These are phyloP conservation scores for Flammula alnicola DNA, from an alignment of 1,284 basidiomycete species.

Conservation along the genomic window DNA sequence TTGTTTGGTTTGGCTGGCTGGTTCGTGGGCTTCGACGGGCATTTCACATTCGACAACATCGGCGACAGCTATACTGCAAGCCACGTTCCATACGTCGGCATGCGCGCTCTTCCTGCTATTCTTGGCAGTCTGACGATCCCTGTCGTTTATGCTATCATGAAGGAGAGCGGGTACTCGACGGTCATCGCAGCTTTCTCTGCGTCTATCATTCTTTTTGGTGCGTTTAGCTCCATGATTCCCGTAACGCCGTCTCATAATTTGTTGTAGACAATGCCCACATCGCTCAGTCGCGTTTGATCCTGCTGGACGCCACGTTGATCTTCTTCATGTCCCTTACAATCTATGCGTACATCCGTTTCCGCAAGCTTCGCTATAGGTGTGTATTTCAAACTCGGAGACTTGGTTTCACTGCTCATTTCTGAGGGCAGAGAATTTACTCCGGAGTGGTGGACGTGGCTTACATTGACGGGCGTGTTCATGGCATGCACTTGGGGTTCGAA, in stretches of 20 bases:
- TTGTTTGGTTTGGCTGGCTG: conserved; percentile 92
- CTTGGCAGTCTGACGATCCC: conserved; percentile 90
- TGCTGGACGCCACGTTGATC: conserved; percentile 93
- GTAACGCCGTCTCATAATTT: too few relatives aligned
- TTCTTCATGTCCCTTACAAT: conserved; percentile 96
- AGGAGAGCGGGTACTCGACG: conserved; percentile 94
- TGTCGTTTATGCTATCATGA: conserved; percentile 95
- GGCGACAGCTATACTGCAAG: conserved; percentile 89
- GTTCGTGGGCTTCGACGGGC: conserved; percentile 95
- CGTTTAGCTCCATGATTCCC: conserved; percentile 13
- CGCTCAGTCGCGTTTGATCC: conserved; percentile 93
- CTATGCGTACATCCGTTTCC: conserved; percentile 95
- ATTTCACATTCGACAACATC: conserved; percentile 94
- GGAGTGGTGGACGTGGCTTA: conserved; percentile 96
- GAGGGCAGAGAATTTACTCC: conserved; percentile 79
- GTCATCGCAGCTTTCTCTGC: conserved; percentile 90
- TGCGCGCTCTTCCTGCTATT: conserved; percentile 91
- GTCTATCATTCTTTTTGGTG: conserved; percentile 86
- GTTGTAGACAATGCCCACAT: conserved; percentile 92
- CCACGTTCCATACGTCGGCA: conserved; percentile 92
- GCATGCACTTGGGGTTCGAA: conserved; percentile 98
- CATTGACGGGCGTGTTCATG: conserved; percentile 90
- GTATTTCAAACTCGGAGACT: conserved; percentile 29
- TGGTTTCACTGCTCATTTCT: conserved; percentile 4
- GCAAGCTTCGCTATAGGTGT: conserved; percentile 90